Evolutionary conservation across 495 filamentous ascomycete species (phyloP).

Genomic region (Trichoderma gamsii): DNA sequence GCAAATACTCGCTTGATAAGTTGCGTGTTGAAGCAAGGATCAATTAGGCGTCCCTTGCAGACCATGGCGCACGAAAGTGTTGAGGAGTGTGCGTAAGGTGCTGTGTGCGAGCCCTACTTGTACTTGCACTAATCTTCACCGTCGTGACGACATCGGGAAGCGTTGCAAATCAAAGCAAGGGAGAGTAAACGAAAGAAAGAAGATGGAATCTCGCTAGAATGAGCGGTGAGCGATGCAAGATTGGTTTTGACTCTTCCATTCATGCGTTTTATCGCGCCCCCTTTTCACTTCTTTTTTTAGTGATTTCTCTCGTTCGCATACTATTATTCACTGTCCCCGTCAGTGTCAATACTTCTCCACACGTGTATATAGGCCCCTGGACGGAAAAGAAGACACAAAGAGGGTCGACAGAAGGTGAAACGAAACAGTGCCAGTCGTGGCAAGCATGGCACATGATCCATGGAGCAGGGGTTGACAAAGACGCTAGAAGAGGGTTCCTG

Average conservation of each 20-base stretch:
- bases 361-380: not conserved
- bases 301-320: not conserved
- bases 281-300: not conserved
- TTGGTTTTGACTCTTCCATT: not conserved
- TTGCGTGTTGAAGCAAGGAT: not conserved
- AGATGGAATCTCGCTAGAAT: not conserved
- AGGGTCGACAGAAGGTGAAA: slow-evolving; percentile 6
- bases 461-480: not conserved
- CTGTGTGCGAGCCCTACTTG: not conserved
- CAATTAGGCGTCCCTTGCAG: slow-evolving; percentile 5
- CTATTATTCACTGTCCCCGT: not conserved
- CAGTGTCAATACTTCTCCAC: not conserved
- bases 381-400: not conserved
- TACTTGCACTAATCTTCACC: not conserved
- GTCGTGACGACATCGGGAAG: too few relatives aligned
- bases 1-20: not conserved
- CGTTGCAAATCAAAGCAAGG: not conserved
- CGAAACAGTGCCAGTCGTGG: not conserved
- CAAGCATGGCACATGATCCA: not conserved
- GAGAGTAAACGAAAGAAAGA: not conserved
- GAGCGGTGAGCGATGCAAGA: not conserved
- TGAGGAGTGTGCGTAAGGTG: not conserved
- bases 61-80: not conserved
- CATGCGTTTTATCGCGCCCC: not conserved
- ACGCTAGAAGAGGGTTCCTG: slow-evolving; percentile 4